Conservation (phyloP, 441 rosid genomes). For the Croton laevigatus region DNA sequence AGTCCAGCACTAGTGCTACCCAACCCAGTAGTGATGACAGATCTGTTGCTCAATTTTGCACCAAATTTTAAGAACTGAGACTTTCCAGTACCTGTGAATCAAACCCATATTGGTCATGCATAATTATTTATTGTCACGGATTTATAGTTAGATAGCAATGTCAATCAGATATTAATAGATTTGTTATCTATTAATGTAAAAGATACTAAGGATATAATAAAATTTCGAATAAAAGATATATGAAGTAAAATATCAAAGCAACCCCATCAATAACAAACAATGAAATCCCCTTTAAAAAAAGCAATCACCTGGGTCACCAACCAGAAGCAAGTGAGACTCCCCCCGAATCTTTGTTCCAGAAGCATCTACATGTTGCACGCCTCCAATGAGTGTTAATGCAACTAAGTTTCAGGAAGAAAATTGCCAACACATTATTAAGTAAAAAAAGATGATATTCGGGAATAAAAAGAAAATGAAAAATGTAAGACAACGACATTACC, state of each 20-base stretch:
- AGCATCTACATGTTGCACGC: conserved; percentile 93
- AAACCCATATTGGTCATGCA: conserved; percentile 8
- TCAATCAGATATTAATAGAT: not conserved
- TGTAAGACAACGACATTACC: conserved; percentile 38
- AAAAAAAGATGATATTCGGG: conserved; percentile 1
- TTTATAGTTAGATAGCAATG: not conserved
- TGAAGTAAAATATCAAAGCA: not conserved
- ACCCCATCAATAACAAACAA: not conserved
- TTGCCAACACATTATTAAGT: not conserved
- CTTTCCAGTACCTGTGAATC: conserved; percentile 87
- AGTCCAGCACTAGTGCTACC: conserved; percentile 99
- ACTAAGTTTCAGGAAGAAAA: conserved; percentile 38
- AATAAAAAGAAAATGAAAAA: not conserved
- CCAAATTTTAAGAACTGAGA: conserved; percentile 98
- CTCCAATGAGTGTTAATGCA: conserved; percentile 92
- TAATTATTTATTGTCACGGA: not conserved
- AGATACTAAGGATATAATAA: not conserved
- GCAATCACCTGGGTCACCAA: conserved; percentile 89
- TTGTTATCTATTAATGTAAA: not conserved
- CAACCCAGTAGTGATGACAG: conserved; percentile 93
- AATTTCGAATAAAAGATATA: not conserved
- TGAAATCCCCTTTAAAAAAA: not conserved
- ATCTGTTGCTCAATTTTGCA: conserved; percentile 88
- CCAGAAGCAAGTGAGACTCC: conserved; percentile 95
- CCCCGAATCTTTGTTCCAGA: conserved; percentile 97